These are phyloP conservation scores for Alternaria longipes DNA, from an alignment of 2,329 filamentous ascomycete species.

Conservation along the genomic window DNA sequence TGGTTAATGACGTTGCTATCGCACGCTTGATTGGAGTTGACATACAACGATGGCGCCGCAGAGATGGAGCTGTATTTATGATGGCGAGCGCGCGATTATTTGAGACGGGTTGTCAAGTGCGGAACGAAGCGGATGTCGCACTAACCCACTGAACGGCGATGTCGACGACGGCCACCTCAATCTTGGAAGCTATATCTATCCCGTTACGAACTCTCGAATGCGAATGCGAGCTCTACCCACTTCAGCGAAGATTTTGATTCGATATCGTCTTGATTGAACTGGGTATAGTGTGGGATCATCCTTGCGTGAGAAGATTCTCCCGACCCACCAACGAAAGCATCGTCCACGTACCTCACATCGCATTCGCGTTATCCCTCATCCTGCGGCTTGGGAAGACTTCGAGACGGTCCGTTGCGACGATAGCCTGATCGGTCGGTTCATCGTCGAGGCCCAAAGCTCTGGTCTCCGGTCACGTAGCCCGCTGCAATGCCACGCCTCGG, in stretches of 20 bases:
- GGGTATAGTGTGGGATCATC: slow-evolving; percentile 13
- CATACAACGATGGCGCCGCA: neutral
- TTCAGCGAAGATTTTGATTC: neutral
- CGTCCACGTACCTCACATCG: slow-evolving; percentile 16
- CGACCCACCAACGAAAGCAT: slow-evolving; percentile 14
- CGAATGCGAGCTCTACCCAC: slow-evolving; percentile 24
- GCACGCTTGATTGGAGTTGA: neutral
- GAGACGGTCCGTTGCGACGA: slow-evolving; percentile 12
- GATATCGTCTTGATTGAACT: slow-evolving; percentile 3
- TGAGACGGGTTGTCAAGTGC: neutral
- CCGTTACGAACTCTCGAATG: slow-evolving; percentile 5
- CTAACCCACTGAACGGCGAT: neutral
- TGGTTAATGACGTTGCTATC: neutral
- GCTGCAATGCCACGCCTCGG: slow-evolving; percentile 48
- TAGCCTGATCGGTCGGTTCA: slow-evolving; percentile 14
- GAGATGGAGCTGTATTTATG: neutral
- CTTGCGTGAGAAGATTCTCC: slow-evolving; percentile 12
- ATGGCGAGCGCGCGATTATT: neutral
- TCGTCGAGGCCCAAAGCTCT: slow-evolving; percentile 18
- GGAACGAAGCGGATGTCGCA: slow-evolving; percentile 1
- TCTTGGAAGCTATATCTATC: neutral
- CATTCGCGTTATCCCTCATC: slow-evolving; percentile 17
- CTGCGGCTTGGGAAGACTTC: slow-evolving; percentile 8
- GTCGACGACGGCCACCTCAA: neutral
- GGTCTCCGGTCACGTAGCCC: slow-evolving; percentile 13